Conservation (phyloP, 352 stramenopile genomes). For the Thalassiosira pacifica region DNA sequence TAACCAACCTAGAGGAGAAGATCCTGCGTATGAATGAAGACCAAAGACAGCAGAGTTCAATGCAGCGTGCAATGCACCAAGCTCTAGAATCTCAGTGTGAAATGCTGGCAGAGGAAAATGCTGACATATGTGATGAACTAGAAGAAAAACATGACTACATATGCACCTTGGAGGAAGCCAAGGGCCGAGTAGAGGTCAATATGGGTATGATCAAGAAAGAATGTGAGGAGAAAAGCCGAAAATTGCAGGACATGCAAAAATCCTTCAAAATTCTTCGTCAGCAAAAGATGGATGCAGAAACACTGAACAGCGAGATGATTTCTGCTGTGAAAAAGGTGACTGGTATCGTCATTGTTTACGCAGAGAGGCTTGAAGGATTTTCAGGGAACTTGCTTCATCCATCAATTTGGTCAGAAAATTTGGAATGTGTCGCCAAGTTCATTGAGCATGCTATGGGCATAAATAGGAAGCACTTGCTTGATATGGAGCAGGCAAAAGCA, state of each 20-base stretch:
- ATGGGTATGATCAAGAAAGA: slow-evolving; percentile 45
- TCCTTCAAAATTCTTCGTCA: slow-evolving; percentile 41
- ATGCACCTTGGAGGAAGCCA: slow-evolving; percentile 51
- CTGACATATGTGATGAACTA: slow-evolving; percentile 36
- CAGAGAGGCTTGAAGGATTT: slow-evolving; percentile 52
- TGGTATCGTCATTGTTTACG: slow-evolving; percentile 25
- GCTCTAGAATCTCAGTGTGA: slow-evolving; percentile 60
- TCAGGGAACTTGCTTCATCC: slow-evolving; percentile 20
- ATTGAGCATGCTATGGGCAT: slow-evolving; percentile 42
- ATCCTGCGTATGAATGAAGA: slow-evolving; percentile 54
- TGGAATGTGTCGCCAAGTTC: slow-evolving; percentile 55
- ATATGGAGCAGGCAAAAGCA: slow-evolving; percentile 22
- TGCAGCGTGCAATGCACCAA: slow-evolving; percentile 61
- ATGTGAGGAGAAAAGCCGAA: slow-evolving; percentile 36
- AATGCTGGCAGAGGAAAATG: slow-evolving; percentile 54
- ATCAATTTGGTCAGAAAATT: slow-evolving; percentile 52
- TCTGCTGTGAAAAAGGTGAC: slow-evolving; percentile 47
- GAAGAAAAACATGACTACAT: slow-evolving; percentile 53
- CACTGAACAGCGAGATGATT: slow-evolving; percentile 35
- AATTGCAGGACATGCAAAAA: slow-evolving; percentile 50
- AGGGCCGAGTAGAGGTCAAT: slow-evolving; percentile 40
- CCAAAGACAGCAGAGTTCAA: slow-evolving; percentile 48
- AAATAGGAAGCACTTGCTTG: slow-evolving; percentile 43
- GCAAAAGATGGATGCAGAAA: slow-evolving; percentile 52
- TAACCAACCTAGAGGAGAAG: slow-evolving; percentile 53